A percentile compares a stretch with the other conserved stretches of the same genome.
Conservation (phyloP, 192 early-diverging fungal species). For the Backusella mclennaniae region DNA sequence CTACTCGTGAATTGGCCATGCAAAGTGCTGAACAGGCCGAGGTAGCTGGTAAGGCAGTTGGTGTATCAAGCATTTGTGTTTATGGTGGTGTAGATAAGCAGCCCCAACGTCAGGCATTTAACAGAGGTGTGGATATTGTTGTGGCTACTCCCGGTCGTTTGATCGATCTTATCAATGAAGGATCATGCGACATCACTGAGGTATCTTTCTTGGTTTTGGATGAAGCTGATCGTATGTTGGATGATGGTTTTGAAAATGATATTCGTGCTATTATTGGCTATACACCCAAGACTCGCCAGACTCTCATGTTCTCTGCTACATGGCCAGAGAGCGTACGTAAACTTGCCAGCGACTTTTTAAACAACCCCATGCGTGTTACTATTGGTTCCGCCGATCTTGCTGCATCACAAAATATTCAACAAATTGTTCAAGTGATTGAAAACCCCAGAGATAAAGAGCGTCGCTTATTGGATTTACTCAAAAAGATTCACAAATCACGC, state of each 20-base stretch:
- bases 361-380: constrained; percentile 74
- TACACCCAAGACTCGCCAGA: constrained; percentile 76
- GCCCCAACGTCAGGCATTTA: constrained; percentile 54
- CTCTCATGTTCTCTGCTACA: constrained; percentile 95
- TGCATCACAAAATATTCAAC: constrained; percentile 82
- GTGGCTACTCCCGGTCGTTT: constrained; percentile 97
- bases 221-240: constrained; percentile 98
- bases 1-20: constrained; percentile 95
- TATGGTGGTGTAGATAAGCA: constrained; percentile 91
- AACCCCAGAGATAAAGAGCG: constrained; percentile 70
- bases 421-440: constrained; percentile 89
- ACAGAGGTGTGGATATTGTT: constrained; percentile 66
- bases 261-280: constrained; percentile 85
- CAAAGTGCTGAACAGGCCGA: constrained; percentile 90
- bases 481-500: constrained; percentile 79
- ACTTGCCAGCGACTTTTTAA: constrained; percentile 80
- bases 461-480: constrained; percentile 72
- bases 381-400: constrained; percentile 88
- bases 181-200: constrained; percentile 71
- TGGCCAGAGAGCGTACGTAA: constrained; percentile 92
- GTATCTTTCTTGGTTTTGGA: constrained; percentile 92
- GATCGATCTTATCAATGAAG: constrained; percentile 88
- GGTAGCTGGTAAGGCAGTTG: constrained; percentile 63
- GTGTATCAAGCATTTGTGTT: constrained; percentile 71
- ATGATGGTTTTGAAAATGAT: constrained; percentile 90